Conservation (phyloP, 495 filamentous ascomycete genomes). For the Pyrenula massariospora region DNA sequence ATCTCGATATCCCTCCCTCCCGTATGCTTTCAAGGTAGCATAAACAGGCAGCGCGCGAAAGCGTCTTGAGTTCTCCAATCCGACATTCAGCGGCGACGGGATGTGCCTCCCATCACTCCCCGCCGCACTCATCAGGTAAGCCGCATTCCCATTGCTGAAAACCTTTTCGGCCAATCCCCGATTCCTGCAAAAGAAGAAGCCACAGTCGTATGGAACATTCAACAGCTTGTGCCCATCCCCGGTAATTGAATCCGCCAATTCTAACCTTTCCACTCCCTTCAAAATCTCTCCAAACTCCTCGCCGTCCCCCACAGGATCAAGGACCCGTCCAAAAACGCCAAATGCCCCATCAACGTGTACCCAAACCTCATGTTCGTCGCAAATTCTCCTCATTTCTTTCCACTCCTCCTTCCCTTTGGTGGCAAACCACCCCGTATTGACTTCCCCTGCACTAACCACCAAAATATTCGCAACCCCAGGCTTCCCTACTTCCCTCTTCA, state of each 20-base stretch:
- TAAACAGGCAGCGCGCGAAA: slow-evolving; percentile 87
- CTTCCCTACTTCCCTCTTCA: slow-evolving; percentile 41
- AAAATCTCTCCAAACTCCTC: slow-evolving; percentile 47
- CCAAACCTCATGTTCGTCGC: slow-evolving; percentile 70
- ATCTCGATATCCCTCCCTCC: slow-evolving; percentile 51
- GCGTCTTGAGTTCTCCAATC: slow-evolving; percentile 82
- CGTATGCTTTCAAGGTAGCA: slow-evolving; percentile 65
- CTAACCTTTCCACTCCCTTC: slow-evolving; percentile 50
- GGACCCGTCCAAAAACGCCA: slow-evolving; percentile 64
- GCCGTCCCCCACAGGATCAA: slow-evolving; percentile 32
- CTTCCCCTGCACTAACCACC: slow-evolving; percentile 71
- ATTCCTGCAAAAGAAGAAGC: slow-evolving; percentile 71
- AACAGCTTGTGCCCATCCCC: slow-evolving; percentile 84
- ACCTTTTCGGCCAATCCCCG: slow-evolving; percentile 43
- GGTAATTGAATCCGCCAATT: slow-evolving; percentile 76
- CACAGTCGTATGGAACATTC: slow-evolving; percentile 94
- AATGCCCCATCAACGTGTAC: slow-evolving; percentile 89
- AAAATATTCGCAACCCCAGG: slow-evolving; percentile 56
- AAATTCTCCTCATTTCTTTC: slow-evolving; percentile 50
- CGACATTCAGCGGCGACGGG: slow-evolving; percentile 75
- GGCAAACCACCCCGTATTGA: slow-evolving; percentile 82
- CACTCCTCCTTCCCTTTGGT: slow-evolving; percentile 48
- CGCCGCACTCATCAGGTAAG: slow-evolving; percentile 51
- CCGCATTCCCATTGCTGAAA: slow-evolving; percentile 77
- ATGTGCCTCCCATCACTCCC: slow-evolving; percentile 30